Percentiles rank a stretch among this genome's conserved stretches.
Conservation (phyloP, 2,329 filamentous ascomycete species). For the Zymoseptoria ardabiliae region DNA sequence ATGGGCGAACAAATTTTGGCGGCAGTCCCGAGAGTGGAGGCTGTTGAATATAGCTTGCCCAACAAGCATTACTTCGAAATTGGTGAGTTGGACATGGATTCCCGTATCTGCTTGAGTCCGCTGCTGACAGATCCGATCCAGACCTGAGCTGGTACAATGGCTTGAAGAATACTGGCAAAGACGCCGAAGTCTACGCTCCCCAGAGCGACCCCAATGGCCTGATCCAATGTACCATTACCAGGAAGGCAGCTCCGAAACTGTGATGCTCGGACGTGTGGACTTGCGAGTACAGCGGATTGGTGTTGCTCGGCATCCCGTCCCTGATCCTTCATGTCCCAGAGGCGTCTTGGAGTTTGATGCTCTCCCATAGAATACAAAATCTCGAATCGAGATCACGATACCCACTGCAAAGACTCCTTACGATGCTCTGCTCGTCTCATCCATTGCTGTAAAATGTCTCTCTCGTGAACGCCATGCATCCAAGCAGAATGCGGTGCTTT, state of each 20-base stretch:
- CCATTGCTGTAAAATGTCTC: not conserved
- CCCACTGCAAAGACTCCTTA: constrained; percentile 2
- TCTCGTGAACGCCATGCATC: constrained; percentile 10
- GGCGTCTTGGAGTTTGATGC: not conserved
- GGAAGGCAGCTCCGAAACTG: constrained; percentile 35
- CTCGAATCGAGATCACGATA: constrained; percentile 1
- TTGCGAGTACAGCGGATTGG: not conserved
- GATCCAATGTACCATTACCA: constrained; percentile 84
- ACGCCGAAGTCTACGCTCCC: constrained; percentile 91
- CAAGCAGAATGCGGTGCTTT: not conserved
- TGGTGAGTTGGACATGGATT: constrained; percentile 47
- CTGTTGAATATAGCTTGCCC: constrained; percentile 75
- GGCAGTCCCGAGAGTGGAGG: constrained; percentile 61
- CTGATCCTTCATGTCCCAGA: not conserved
- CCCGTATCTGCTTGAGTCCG: not conserved
- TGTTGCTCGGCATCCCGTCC: not conserved
- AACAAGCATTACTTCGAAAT: constrained; percentile 99
- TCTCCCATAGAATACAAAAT: not conserved
- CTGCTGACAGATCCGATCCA: constrained; percentile 31
- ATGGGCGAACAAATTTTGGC: constrained; percentile 85
- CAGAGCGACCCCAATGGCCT: constrained; percentile 90
- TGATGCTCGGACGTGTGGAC: constrained; percentile 1
- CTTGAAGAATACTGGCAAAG: constrained; percentile 86
- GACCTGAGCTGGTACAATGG: constrained; percentile 97
- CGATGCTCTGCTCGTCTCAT: constrained; percentile 5